Evolutionary conservation across 2,329 filamentous ascomycete genomes (phyloP).

Genomic region (Trichoderma citrinoviride): DNA sequence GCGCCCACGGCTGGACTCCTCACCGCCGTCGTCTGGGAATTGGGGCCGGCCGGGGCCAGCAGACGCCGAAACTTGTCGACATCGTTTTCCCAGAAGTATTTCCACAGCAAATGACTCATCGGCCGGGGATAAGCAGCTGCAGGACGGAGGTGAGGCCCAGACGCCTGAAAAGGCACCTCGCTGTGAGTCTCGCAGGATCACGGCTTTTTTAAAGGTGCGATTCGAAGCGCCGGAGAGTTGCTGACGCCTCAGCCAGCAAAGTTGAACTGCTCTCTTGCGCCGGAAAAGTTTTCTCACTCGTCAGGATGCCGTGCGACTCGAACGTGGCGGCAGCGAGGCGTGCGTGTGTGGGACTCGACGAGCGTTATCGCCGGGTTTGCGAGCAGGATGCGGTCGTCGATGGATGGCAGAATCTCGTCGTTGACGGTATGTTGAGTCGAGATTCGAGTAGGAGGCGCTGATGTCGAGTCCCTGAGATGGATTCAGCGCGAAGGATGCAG

Average conservation of each 20-base stretch:
- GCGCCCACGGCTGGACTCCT: constrained; percentile 51
- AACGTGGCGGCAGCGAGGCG: background rate
- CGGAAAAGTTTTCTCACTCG: background rate
- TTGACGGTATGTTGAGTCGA: background rate
- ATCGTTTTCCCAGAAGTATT: constrained; percentile 95
- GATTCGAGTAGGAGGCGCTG: background rate
- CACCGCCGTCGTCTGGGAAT: constrained; percentile 48
- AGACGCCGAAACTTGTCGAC: constrained; percentile 90
- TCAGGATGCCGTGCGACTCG: constrained; percentile 5
- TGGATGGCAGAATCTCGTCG: background rate
- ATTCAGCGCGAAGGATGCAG: background rate
- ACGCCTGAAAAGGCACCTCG: constrained; percentile 72
- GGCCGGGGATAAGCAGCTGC: constrained; percentile 34
- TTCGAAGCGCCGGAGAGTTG: constrained; percentile 37
- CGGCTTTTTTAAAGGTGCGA: constrained; percentile 86
- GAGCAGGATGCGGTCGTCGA: background rate
- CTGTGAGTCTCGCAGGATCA: constrained; percentile 80
- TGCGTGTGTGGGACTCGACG: constrained; percentile 10
- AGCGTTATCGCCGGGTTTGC: constrained; percentile 1
- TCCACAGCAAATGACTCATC: constrained; percentile 98
- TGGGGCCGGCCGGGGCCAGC: constrained; percentile 68
- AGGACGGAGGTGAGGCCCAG: constrained; percentile 32
- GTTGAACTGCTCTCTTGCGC: background rate
- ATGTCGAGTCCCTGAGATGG: background rate
- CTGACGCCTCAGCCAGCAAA: background rate